These are phyloP conservation scores for Blastomyces gilchristii DNA, from an alignment of 2,329 filamentous ascomycete species.

Conservation along the genomic window DNA sequence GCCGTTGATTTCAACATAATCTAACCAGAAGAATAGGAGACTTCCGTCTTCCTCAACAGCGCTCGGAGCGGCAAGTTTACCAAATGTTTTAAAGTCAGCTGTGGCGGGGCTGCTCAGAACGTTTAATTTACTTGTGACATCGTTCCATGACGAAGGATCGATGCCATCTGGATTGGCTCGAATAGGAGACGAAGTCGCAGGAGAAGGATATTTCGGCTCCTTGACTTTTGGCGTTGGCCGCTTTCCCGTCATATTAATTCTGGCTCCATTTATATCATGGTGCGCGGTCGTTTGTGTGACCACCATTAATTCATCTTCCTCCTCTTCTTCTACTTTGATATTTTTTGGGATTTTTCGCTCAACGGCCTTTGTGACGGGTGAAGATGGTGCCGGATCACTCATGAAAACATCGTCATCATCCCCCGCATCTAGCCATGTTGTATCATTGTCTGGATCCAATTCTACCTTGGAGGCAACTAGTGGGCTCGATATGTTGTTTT, in stretches of 20 bases:
- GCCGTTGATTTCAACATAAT: slow-evolving; percentile 87
- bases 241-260: slow-evolving; percentile 75
- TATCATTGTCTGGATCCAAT: slow-evolving; percentile 42
- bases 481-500: slow-evolving; percentile 6
- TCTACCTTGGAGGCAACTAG: slow-evolving; percentile 17
- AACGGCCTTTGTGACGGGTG: slow-evolving; percentile 68
- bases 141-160: slow-evolving; percentile 79
- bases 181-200: slow-evolving; percentile 65
- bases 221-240: slow-evolving; percentile 65
- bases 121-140: slow-evolving; percentile 75
- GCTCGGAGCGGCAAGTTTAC: slow-evolving; percentile 73
- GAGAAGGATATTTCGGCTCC: slow-evolving; percentile 59
- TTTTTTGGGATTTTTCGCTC: slow-evolving; percentile 54
- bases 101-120: slow-evolving; percentile 63
- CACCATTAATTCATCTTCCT: slow-evolving; percentile 74
- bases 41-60: slow-evolving; percentile 91
- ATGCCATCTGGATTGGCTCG: slow-evolving; percentile 51
- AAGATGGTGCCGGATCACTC: slow-evolving; percentile 79
- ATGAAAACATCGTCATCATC: slow-evolving; percentile 72
- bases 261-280: slow-evolving; percentile 52
- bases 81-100: slow-evolving; percentile 51
- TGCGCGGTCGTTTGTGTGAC: slow-evolving; percentile 64
- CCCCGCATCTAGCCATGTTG: slow-evolving; percentile 45
- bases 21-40: slow-evolving; percentile 90
- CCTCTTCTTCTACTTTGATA: slow-evolving; percentile 54